Evolutionary conservation across 192 early-diverging fungal genomes (phyloP).

Genomic region (Linnemannia schmuckeri): DNA sequence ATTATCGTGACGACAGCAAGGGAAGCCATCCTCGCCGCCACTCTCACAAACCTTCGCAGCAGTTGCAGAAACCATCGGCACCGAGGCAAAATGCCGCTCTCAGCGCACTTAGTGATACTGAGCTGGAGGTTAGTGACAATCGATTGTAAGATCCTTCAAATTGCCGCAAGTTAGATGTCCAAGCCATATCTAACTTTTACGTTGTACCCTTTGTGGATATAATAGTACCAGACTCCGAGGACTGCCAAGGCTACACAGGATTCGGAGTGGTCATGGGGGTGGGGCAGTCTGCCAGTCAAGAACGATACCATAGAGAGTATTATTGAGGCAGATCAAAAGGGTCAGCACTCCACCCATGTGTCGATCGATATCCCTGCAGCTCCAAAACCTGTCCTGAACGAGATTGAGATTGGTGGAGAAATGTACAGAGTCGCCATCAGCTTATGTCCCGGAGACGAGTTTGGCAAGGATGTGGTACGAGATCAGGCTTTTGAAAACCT

Average conservation of each 20-base stretch:
- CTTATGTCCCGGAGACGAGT: slow-evolving; percentile 61
- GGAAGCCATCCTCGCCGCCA: slow-evolving; percentile 10
- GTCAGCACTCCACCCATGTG: slow-evolving; percentile 4
- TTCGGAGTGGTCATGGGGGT: slow-evolving; percentile 76
- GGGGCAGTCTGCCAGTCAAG: slow-evolving; percentile 78
- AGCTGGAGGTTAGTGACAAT: slow-evolving; percentile 57
- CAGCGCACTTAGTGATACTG: slow-evolving; percentile 69
- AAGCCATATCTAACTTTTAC: neutral
- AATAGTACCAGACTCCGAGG: slow-evolving; percentile 44
- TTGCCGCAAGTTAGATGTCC: neutral
- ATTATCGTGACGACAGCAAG: neutral
- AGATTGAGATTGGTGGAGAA: slow-evolving; percentile 46
- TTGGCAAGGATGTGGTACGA: slow-evolving; percentile 60
- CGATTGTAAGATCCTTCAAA: neutral
- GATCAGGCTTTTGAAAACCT: no score
- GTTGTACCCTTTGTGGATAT: neutral
- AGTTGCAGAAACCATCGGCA: neutral
- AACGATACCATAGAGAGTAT: slow-evolving; percentile 32
- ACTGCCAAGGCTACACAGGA: slow-evolving; percentile 15
- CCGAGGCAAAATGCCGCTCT: slow-evolving; percentile 20
- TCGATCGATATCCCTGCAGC: slow-evolving; percentile 14
- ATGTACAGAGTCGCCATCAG: slow-evolving; percentile 66
- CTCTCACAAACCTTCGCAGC: slow-evolving; percentile 13
- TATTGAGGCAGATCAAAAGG: slow-evolving; percentile 10
- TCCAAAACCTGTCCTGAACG: slow-evolving; percentile 35